Evolutionary conservation across 2,329 filamentous ascomycete genomes (phyloP).

Genomic region (Nigrospora oryzae): DNA sequence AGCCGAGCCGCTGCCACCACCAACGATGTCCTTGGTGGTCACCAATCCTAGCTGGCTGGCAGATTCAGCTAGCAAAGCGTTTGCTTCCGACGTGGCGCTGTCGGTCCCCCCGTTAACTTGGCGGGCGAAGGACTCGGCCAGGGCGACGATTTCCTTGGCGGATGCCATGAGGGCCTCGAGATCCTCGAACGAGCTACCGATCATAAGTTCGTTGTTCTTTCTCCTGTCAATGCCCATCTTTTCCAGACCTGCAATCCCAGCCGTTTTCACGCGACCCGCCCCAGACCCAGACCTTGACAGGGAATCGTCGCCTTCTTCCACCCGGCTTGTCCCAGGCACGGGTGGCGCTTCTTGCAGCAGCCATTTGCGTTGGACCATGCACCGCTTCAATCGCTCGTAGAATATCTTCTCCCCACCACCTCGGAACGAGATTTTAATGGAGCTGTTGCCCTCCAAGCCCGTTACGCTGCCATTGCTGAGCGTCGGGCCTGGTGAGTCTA

Average conservation of each 20-base stretch:
- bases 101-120: conserved; percentile 50
- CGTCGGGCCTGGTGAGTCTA: conserved; percentile 72
- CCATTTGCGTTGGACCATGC: conserved; percentile 92
- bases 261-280: conserved; percentile 45
- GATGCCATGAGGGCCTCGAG: conserved; percentile 95
- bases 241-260: conserved; percentile 89
- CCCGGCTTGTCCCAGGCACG: conserved; percentile 55
- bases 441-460: conserved; percentile 54
- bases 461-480: conserved; percentile 33
- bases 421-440: conserved; percentile 87
- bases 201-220: conserved; percentile 87
- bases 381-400: conserved; percentile 77
- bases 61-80: conserved; percentile 69
- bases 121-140: conserved; percentile 79
- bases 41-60: conserved; percentile 77
- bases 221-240: conserved; percentile 74
- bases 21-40: conserved; percentile 92
- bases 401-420: conserved; percentile 85
- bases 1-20: conserved; percentile 52
- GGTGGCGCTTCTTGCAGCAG: conserved; percentile 83
- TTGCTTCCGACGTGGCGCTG: conserved; percentile 60
- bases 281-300: conserved; percentile 13
- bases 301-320: conserved; percentile 26
- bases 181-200: conserved; percentile 91
- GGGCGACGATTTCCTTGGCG: conserved; percentile 88